A percentile compares a stretch with the other conserved stretches of the same genome.
These are phyloP conservation scores for Akanthomyces lecanii DNA, from an alignment of 2,329 filamentous ascomycete genomes.

Conservation along the genomic window DNA sequence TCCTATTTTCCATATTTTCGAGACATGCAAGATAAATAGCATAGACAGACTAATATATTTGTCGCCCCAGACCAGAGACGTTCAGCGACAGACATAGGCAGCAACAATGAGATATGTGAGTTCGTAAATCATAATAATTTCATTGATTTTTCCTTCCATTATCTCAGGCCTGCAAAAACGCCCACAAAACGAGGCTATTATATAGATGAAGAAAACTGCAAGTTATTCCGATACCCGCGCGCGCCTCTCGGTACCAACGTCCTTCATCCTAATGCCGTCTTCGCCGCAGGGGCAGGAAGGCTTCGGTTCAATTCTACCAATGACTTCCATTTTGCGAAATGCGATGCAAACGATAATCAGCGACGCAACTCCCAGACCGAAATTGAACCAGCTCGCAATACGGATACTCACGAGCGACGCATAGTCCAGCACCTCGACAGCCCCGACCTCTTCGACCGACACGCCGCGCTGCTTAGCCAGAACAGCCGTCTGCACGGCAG, in stretches of 20 bases:
- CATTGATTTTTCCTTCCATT: neutral
- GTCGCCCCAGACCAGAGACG: too few relatives aligned
- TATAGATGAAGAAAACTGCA: neutral
- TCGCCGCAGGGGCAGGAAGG: conserved; percentile 15
- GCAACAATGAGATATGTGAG: too few relatives aligned
- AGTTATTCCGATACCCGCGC: neutral
- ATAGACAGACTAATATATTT: too few relatives aligned
- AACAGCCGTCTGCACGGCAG: conserved; percentile 60
- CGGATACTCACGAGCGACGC: conserved; percentile 46
- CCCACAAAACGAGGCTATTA: neutral
- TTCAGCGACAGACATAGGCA: too few relatives aligned
- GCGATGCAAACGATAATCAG: conserved; percentile 41
- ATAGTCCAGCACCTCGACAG: conserved; percentile 39
- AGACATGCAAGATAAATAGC: too few relatives aligned
- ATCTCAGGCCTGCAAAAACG: neutral
- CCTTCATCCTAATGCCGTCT: conserved; percentile 19
- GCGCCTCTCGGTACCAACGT: neutral
- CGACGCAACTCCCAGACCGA: conserved; percentile 42
- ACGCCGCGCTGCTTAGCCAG: conserved; percentile 47
- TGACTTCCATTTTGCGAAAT: conserved; percentile 50
- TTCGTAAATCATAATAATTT: too few relatives aligned
- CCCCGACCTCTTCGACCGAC: conserved; percentile 40
- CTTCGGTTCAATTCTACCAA: conserved; percentile 37
- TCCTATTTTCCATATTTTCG: too few relatives aligned
- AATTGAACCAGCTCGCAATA: conserved; percentile 50